Base-by-base conservation (phyloP, 257 asterid genomes). In the Nicotiana noctiflora region DNA sequence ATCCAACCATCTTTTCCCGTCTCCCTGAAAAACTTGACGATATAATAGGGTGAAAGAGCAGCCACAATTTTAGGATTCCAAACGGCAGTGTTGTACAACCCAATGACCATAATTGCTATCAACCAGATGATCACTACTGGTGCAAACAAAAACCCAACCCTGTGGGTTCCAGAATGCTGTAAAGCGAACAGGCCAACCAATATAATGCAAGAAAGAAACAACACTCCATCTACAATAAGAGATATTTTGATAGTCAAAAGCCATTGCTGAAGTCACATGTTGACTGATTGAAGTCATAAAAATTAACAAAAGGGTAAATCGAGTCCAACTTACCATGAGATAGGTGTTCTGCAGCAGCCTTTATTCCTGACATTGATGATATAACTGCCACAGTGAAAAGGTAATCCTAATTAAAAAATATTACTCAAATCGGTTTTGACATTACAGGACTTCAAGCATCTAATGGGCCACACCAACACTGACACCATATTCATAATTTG, bases 111-210 rank as follows among this genome's bases (percentile, higher is more conserved):
- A 31, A 87, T 87, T n/a, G 85, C 79, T 52, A 87, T 31, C 59
- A 87, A 81, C 90, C 90, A 87, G 15, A 86, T 83, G 23, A 80
- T 60, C 29, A 87, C 86, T 9, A 87, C 75, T 6, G 90, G 90
- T 15, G 90, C 88, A 75, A 87, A 87, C 77, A 87, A 27, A 59
- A 87, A 85, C 21, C 86, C 84, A 77, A 87, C 88, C 60, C 77
- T 85, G 74, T 80, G 80, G 57, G 90, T 87, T 64, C 90, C 90
- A 59, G 37, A 83, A 80, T 85, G 87, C 82, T 87, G 88, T 81
- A 87, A 83, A 25, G 85, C 77, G 65, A 87, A 87, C 25, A 87
- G 80, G 60, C 70, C 85, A 79, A 87, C 88, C 66, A 85, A 82
- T 79, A 87, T 83, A 63, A 87, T 32, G 77, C 90, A 87, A 18